These are phyloP conservation scores for Fistulina hepatica DNA, from an alignment of 1,284 basidiomycete genomes.

Conservation along the genomic window DNA sequence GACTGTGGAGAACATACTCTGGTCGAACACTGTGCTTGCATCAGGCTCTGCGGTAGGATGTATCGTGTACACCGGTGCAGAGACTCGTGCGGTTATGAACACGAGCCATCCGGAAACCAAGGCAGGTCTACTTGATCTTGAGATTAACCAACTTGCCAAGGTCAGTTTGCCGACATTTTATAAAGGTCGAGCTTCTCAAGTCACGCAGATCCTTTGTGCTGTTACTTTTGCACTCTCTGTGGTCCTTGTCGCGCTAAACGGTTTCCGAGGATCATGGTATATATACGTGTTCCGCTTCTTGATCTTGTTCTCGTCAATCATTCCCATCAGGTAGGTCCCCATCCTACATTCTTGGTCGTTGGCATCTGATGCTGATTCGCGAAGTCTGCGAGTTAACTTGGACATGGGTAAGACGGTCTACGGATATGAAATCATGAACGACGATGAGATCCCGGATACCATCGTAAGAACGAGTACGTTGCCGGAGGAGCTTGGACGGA, in stretches of 20 bases:
- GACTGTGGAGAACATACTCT: constrained; percentile 90
- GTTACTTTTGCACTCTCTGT: constrained; percentile 91
- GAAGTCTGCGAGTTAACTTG: constrained; percentile 94
- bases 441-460: constrained; percentile 86
- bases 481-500: constrained; percentile 92
- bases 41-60: constrained; percentile 90
- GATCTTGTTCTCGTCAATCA: constrained; percentile 97
- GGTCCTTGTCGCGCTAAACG: constrained; percentile 89
- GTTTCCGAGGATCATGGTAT: constrained; percentile 93
- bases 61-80: constrained; percentile 88
- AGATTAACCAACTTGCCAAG: constrained; percentile 95
- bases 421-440: constrained; percentile 89
- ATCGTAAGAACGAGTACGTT: constrained; percentile 95
- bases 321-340: constrained; percentile 82
- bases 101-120: constrained; percentile 96
- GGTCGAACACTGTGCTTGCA: constrained; percentile 96
- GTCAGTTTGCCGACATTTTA: constrained; percentile 28
- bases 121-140: constrained; percentile 83
- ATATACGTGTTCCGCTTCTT: constrained; percentile 95
- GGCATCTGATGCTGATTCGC: not conserved
- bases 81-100: constrained; percentile 98
- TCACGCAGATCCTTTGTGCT: constrained; percentile 74
- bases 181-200: constrained; percentile 3
- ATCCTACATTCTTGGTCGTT: not conserved
- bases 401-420: constrained; percentile 99